These are phyloP conservation scores for Ascochyta viciae-villosae DNA, from an alignment of 2,329 filamentous ascomycete species.

Conservation along the genomic window DNA sequence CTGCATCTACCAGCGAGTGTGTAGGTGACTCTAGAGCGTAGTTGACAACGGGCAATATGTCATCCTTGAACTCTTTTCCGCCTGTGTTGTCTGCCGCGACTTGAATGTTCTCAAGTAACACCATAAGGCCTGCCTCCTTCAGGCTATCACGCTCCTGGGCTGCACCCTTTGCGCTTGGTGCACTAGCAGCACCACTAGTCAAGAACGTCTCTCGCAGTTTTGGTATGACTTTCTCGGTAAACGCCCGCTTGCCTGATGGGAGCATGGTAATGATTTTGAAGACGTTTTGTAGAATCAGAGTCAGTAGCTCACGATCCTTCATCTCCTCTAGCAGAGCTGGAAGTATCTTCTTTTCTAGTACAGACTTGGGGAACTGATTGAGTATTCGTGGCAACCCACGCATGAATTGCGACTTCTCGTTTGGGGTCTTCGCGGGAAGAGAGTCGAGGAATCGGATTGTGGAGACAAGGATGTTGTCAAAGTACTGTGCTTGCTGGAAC, in stretches of 20 bases:
- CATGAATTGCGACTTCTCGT: constrained; percentile 91
- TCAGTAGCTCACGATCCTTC: constrained; percentile 87
- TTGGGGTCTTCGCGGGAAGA: constrained; percentile 88
- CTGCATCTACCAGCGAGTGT: constrained; percentile 85
- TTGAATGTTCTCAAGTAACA: constrained; percentile 83
- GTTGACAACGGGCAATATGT: constrained; percentile 85
- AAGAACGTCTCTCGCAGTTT: constrained; percentile 84
- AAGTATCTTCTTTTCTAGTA: constrained; percentile 93
- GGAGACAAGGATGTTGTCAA: constrained; percentile 95
- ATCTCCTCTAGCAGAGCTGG: constrained; percentile 89
- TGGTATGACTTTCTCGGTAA: constrained; percentile 87
- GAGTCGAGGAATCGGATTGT: constrained; percentile 94
- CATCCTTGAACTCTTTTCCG: constrained; percentile 94
- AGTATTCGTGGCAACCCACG: constrained; percentile 85
- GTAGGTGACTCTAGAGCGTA: constrained; percentile 87
- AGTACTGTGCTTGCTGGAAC: constrained; percentile 94
- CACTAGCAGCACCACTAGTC: constrained; percentile 58
- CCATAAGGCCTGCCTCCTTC: constrained; percentile 89
- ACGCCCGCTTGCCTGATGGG: constrained; percentile 74
- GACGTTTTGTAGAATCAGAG: constrained; percentile 86
- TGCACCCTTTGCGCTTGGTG: constrained; percentile 49
- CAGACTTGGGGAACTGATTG: constrained; percentile 88
- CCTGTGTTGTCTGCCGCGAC: constrained; percentile 80
- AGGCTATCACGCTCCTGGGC: constrained; percentile 77
- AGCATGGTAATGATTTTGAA: constrained; percentile 87